Base-by-base conservation (phyloP, 2,329 filamentous ascomycete species). In the Penicillium sp. region DNA sequence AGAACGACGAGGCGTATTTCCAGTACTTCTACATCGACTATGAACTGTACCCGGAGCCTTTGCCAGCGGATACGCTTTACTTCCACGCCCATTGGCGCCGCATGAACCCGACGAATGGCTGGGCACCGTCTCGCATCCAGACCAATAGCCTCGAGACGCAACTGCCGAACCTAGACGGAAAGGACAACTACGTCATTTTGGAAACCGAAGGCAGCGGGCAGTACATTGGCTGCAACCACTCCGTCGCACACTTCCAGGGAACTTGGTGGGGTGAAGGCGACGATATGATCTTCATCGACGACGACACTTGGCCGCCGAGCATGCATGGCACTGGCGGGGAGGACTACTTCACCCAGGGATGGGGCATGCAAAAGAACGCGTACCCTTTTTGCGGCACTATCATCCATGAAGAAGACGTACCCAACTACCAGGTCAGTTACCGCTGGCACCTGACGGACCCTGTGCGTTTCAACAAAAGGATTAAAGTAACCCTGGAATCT, bases 1-100 rank as follows among this genome's bases (percentile, higher is more conserved):
- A 75, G 55, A 68, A 67, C 61, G 67, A 73, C 35, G 58, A 70
- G 11, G 69, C 73, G 31, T 74, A 74, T 57, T 60, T 75, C 55
- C 73, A 75, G 52, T 75, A 74, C 57, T 75, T 75, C 60, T 75
- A 74, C 54, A 72, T 75, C 50, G 71, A 75, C 65, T 75, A 75
- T 57, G 72, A 74, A 57, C 65, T 75, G 3, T 64, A 66, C 38
- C 55, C 68, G 0, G 55, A 68, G 47, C 68, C 69, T 3, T 58
- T 69, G 25, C 68, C 67, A 25, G 63, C 53, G 11, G 70, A 75
- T 15, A 65, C 57, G 17, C 69, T 72, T 4, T 75, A 67, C 63
- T 74, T 75, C 58, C 73, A 75, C 59, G 69, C 71, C 3, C 71
- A 74, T 57, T 74, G 72, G 73, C 69, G 68, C 3, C 71, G 72